A percentile compares a stretch with the other conserved stretches of the same genome.
These are phyloP conservation scores for Dianthus caryophyllus DNA, from an alignment of 148 eudicot genomes.

Conservation along the genomic window DNA sequence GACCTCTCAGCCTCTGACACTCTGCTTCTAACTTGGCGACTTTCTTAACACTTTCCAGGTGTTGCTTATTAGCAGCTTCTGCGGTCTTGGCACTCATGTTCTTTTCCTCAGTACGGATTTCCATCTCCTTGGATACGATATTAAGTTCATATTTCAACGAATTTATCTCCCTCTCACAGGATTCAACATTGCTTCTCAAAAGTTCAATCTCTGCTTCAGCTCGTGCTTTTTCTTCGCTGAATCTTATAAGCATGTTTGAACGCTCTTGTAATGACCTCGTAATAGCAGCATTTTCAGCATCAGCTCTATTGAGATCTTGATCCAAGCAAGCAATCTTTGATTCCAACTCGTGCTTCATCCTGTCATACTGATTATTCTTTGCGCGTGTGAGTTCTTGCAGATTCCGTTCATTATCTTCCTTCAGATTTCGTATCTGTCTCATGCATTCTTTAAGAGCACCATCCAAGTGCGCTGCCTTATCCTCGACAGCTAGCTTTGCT, in stretches of 20 bases:
- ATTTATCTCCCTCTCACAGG: constrained; percentile 84
- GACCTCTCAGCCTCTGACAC: constrained; percentile 91
- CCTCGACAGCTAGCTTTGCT: constrained; percentile 86
- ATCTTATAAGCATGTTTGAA: constrained; percentile 75
- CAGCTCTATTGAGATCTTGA: constrained; percentile 71
- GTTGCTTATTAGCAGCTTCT: constrained; percentile 89
- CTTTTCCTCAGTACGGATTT: constrained; percentile 93
- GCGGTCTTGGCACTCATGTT: constrained; percentile 91
- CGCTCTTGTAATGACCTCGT: constrained; percentile 93
- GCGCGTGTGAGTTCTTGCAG: constrained; percentile 57
- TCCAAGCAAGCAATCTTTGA: constrained; percentile 50
- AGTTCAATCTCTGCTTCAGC: constrained; percentile 88
- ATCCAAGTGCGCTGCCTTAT: constrained; percentile 83
- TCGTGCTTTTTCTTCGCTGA: constrained; percentile 74
- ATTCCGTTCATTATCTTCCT: constrained; percentile 86
- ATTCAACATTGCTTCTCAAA: constrained; percentile 66
- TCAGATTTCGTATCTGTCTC: constrained; percentile 87
- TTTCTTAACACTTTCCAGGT: constrained; percentile 83
- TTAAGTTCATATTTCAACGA: constrained; percentile 89
- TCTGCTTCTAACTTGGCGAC: constrained; percentile 91
- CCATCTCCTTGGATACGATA: constrained; percentile 73
- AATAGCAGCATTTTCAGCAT: constrained; percentile 75
- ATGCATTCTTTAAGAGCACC: constrained; percentile 96
- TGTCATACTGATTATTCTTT: constrained; percentile 70
- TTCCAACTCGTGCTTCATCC: constrained; percentile 77